These are phyloP conservation scores for Ambrosia artemisiifolia DNA, from an alignment of 129 eudicot genomes.

Conservation along the genomic window DNA sequence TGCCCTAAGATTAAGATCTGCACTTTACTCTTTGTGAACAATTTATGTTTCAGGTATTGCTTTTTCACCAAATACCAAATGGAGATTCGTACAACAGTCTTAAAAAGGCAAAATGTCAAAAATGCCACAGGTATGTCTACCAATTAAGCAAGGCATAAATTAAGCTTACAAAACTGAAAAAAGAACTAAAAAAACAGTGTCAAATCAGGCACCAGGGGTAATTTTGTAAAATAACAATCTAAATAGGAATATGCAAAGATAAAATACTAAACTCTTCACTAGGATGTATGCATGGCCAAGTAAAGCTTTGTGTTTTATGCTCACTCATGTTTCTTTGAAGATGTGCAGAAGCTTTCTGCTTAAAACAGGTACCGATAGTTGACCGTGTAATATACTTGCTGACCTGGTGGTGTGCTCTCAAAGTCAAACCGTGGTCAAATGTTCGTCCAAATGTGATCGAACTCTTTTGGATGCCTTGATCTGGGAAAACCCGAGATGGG, in stretches of 20 bases:
- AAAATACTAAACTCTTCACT: constrained; percentile 38
- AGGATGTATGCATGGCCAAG: constrained; percentile 35
- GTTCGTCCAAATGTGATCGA: constrained; percentile 29
- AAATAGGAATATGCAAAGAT: constrained; percentile 52
- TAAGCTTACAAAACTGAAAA: constrained; percentile 27
- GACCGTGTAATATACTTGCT: constrained; percentile 25
- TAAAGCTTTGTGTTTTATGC: constrained; percentile 18
- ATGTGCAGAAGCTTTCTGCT: constrained; percentile 28
- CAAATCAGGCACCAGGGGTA: constrained; percentile 28
- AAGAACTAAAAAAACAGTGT: constrained; percentile 23
- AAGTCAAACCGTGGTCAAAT: constrained; percentile 30
- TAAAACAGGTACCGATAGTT: constrained; percentile 25
- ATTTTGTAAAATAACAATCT: constrained; percentile 14
- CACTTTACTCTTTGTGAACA: constrained; percentile 5
- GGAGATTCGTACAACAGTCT: constrained; percentile 17
- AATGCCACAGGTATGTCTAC: constrained; percentile 30
- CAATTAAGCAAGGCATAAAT: constrained; percentile 16
- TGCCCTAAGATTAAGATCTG: too few species aligned
- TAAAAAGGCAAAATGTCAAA: constrained; percentile 27
- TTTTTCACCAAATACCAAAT: background rate
- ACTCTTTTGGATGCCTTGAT: constrained; percentile 8
- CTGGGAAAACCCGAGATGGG: background rate
- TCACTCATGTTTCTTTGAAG: constrained; percentile 15
- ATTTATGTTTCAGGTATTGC: background rate
- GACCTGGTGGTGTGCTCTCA: constrained; percentile 33